A percentile compares a stretch with the other conserved stretches of the same genome.
phyloP scores from a whole-genome alignment of 176 grass and related monocot genomes.

The Typha latifolia region DNA sequence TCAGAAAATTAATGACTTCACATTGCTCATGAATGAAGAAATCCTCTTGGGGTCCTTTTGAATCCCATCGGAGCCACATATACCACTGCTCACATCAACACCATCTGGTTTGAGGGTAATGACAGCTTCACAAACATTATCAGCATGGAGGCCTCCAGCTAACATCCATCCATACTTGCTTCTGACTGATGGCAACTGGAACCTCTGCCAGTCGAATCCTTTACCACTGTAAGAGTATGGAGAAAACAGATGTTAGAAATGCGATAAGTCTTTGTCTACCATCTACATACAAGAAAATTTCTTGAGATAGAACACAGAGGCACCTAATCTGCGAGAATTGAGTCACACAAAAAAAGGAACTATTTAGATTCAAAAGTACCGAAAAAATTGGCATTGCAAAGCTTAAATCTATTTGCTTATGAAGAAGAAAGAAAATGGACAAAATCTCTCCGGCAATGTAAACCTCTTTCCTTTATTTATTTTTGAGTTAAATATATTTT shows the following conservation, averaged over 20 bases:
- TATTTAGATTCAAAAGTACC: too few species aligned
- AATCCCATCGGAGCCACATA: constrained; percentile 63
- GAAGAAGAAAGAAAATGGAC: too few species aligned
- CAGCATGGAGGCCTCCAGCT: constrained; percentile 75
- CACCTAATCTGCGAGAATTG: not conserved
- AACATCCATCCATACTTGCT: constrained; percentile 82
- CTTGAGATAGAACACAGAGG: not conserved
- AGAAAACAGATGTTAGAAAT: not conserved
- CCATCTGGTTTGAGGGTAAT: constrained; percentile 54
- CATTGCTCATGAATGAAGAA: constrained; percentile 46
- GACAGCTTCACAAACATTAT: constrained; percentile 63
- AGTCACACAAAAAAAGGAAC: too few species aligned
- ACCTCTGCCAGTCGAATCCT: constrained; percentile 82
- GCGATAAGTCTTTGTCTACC: not conserved
- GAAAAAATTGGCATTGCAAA: too few species aligned
- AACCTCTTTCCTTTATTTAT: too few species aligned
- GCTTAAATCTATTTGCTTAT: too few species aligned
- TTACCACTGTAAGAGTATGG: constrained; percentile 50
- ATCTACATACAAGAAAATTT: not conserved
- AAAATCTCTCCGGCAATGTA: too few species aligned
- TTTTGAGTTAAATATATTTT: too few species aligned
- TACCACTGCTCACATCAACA: constrained; percentile 86
- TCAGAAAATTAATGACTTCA: constrained; percentile 27
- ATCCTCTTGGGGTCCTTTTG: constrained; percentile 57
- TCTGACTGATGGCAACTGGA: constrained; percentile 42